Evolutionary conservation across 352 stramenopile genomes (phyloP), one percentile per base, ranked within the genome.

Genomic region (Phytopythium vexans): DNA sequence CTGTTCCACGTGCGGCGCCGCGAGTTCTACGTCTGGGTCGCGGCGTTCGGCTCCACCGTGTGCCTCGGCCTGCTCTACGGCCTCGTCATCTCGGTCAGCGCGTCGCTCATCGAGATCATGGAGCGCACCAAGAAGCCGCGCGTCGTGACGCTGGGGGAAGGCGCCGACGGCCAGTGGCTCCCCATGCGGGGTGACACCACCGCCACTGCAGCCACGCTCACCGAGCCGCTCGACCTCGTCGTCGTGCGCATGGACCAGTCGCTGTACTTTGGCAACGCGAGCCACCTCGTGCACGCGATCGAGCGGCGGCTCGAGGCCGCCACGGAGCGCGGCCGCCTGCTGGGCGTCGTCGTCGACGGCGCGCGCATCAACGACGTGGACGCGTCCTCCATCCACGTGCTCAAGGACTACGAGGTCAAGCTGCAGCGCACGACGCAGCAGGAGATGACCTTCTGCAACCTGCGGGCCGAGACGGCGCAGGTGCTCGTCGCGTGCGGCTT

Each of bases 191-290:
- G 46, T 1, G 59, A 58, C 2, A 68, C 53, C 1, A 27, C 21
- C 21, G 21, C 21, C 42, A 51, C 14, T 35, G 21, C 14, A 58
- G 14, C 32, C 21, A 10, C 15, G 1, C 10, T 41, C 8, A 63
- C 58, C 0, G 40, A 42, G 14, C 60, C 64, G 40, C 56, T 60
- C 12, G 76, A 88, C 27, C 56, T 85, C 8, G 60, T 91, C 21
- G 48, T 78, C 4, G 70, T 91, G 56, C 74, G 74, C 33, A 71
- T 89, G 43, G 77, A 86, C 49, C 74, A 82, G 37, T 70, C 79
- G 11, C 59, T 91, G 15, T 91, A 89, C 60, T 89, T 89, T 66
- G 81, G 73, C 32, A 91, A 91, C 54, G 58, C 66, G 34, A 70
- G 70, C n/a, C 78, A 83, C 58, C 72, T 86, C 27, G 71, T 84